Conservation (phyloP, 495 filamentous ascomycete species). For the Aspergillus kassunensis region DNA sequence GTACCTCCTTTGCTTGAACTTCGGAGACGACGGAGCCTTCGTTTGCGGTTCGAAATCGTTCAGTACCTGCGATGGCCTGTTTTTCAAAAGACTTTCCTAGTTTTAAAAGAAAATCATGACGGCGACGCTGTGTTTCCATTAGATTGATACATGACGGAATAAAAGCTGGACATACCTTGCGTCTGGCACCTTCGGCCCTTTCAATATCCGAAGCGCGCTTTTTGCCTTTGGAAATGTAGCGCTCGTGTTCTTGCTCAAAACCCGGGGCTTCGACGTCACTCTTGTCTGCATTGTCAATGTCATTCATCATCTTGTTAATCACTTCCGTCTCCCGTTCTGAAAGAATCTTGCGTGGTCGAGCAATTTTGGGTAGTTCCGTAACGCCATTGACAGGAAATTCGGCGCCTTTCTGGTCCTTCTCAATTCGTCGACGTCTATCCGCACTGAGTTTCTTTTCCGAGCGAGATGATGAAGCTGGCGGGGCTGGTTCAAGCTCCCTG, state of each 20-base stretch:
- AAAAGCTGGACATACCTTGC: slow-evolving; percentile 45
- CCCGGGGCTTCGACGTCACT: slow-evolving; percentile 64
- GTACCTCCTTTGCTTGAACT: slow-evolving; percentile 83
- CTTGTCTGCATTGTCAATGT: slow-evolving; percentile 63
- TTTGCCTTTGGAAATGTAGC: slow-evolving; percentile 47
- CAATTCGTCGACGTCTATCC: slow-evolving; percentile 35
- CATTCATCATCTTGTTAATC: slow-evolving; percentile 57
- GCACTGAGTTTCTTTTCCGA: slow-evolving; percentile 27
- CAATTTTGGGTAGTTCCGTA: slow-evolving; percentile 11
- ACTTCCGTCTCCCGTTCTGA: slow-evolving; percentile 65
- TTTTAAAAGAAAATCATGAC: slow-evolving; percentile 44
- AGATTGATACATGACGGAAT: slow-evolving; percentile 14
- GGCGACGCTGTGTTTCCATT: slow-evolving; percentile 47
- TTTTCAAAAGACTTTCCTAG: slow-evolving; percentile 50
- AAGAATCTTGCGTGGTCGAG: slow-evolving; percentile 38
- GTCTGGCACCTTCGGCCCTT: slow-evolving; percentile 51
- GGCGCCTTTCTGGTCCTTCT: slow-evolving; percentile 39
- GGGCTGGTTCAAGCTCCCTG: slow-evolving; percentile 27
- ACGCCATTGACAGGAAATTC: slow-evolving; percentile 43
- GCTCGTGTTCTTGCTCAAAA: slow-evolving; percentile 54
- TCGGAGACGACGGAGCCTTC: slow-evolving; percentile 72
- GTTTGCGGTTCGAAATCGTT: slow-evolving; percentile 52
- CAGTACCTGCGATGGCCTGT: slow-evolving; percentile 49
- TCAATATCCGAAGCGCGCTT: slow-evolving; percentile 63
- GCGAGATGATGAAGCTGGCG: slow-evolving; percentile 22